Evolutionary conservation across 2,329 filamentous ascomycete species (phyloP).

Genomic region (Fusarium nygamai): DNA sequence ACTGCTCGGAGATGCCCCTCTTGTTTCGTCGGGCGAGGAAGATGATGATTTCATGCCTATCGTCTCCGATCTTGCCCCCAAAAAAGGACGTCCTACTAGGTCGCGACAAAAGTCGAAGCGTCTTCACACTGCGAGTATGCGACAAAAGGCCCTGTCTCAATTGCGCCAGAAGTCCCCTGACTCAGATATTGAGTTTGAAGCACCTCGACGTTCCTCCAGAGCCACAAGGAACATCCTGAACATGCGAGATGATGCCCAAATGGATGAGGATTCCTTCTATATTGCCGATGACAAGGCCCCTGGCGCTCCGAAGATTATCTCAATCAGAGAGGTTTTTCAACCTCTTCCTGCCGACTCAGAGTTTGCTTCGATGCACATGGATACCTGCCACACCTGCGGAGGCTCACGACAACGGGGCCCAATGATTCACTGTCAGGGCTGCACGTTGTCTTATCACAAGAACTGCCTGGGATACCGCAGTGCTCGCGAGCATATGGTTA

Average conservation of each 20-base stretch:
- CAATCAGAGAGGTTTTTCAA: slow-evolving; percentile 79
- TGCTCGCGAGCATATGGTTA: slow-evolving; percentile 85
- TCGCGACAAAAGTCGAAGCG: slow-evolving; percentile 37
- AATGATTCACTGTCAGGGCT: slow-evolving; percentile 91
- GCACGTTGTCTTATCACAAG: slow-evolving; percentile 84
- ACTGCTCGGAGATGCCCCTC: slow-evolving; percentile 43
- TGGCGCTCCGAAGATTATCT: slow-evolving; percentile 64
- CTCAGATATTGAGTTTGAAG: slow-evolving; percentile 65
- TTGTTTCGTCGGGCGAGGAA: slow-evolving; percentile 44
- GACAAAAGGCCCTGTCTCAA: slow-evolving; percentile 9
- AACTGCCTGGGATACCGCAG: slow-evolving; percentile 79
- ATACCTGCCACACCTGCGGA: slow-evolving; percentile 76
- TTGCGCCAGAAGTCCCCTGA: slow-evolving; percentile 43
- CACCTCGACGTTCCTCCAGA: slow-evolving; percentile 59
- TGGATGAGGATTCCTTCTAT: slow-evolving; percentile 69
- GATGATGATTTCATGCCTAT: slow-evolving; percentile 49
- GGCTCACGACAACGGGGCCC: slow-evolving; percentile 63
- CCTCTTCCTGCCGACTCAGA: slow-evolving; percentile 66
- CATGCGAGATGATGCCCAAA: slow-evolving; percentile 63
- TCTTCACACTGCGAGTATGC: slow-evolving; percentile 24
- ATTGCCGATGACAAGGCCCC: slow-evolving; percentile 57
- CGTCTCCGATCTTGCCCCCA: slow-evolving; percentile 49
- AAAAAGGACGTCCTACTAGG: slow-evolving; percentile 36
- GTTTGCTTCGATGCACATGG: slow-evolving; percentile 77
- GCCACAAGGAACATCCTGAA: slow-evolving; percentile 54